Evolutionary conservation across 2,329 filamentous ascomycete species (phyloP), one percentile per base, ranked within the genome.

Genomic region (Beauveria pseudobassiana): DNA sequence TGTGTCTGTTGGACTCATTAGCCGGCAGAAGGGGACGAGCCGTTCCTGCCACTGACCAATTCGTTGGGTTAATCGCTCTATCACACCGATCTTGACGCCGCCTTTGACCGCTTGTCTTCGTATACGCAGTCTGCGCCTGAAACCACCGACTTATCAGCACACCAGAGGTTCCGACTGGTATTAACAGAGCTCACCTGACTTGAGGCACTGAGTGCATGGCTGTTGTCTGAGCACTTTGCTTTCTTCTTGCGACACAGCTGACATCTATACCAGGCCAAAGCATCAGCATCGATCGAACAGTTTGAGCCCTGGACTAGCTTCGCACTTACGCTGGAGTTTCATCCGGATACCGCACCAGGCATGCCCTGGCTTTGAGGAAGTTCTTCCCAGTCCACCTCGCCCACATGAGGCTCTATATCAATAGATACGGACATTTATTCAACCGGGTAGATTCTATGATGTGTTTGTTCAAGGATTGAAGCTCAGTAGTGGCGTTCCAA

Each of bases 191-290:
- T 63, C 71, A 72, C 42, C 70, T 66, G 42, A 63, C 48, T 63
- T 64, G 3, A 70, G 64, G 56, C 77, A 79, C 55, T 77, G 73
- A 0, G 75, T 73, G 63, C 78, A 80, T 8, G 77, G 77, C 53
- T 76, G 74, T 30, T 70, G 67, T 24, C 76, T 69, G 28, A 74
- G 66, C 77, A 80, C 49, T 75, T 76, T 18, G 77, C 73, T 56
- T 80, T 79, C 65, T 76, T 78, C 57, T 73, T 76, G 5, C 77
- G 74, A 65, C 77, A 80, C 0, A 74, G 71, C 58, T 77, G 75
- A 52, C 76, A 79, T 34, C 64, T 65, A 30, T 24, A 26, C 2
- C 5, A 3, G 7, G 9, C 22, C 5, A 40, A 34, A 34, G 30
- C 30, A 52, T 42, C 3, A 40, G 28, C 5, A 46, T 46, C 26